Base-by-base conservation (phyloP, 2,329 filamentous ascomycete genomes). In the Neocatenulostroma microsporum region DNA sequence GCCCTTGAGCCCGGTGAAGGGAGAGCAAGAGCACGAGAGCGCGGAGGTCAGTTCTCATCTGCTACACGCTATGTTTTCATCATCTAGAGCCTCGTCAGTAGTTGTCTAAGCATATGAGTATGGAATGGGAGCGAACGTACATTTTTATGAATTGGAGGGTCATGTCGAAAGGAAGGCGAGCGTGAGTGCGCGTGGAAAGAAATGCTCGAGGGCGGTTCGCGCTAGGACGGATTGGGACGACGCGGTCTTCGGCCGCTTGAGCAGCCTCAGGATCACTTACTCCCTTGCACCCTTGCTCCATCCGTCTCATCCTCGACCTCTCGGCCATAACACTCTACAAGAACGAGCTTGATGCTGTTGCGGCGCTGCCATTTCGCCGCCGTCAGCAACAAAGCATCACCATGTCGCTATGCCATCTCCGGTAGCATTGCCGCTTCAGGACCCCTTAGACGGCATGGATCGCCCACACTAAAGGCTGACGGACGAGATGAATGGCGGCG, bases 81-180 rank as follows among this genome's bases (percentile, higher is more conserved):
- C 89, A 96, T 93, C 87, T 95, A 51, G 6, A 21, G 6, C 20
- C 5, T 15, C 14, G 33, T 35, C 33, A 35, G 33, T 35, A 17
- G 5, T 15, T 11, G 14, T n/a, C n/a, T n/a, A n/a, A n/a, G n/a
- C 31, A 5, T 10, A 9, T 25, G 14, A 18, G 18, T 32, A 7
- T 5, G 9, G 7, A 30, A 17, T 18, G 20, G 12, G 13, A 11
- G 12, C 18, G 34, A 42, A 78, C 87, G 76, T 73, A 95, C 88
- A 72, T 85, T 77, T 81, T 80, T 82, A 93, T 94, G 93, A 95
- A 88, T 84, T 86, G 87, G 88, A 95, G 94, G 86, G 88, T 89
- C 75, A 79, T 82, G 18, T 23, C 17, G 61, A 60, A 73, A 72
- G 64, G 70, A 66, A 64, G 63, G 53, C 61, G 49, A 61, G 51